Base-by-base conservation (phyloP, 768 basidiomycete genomes). In the Cyclocybe cylindracea region DNA sequence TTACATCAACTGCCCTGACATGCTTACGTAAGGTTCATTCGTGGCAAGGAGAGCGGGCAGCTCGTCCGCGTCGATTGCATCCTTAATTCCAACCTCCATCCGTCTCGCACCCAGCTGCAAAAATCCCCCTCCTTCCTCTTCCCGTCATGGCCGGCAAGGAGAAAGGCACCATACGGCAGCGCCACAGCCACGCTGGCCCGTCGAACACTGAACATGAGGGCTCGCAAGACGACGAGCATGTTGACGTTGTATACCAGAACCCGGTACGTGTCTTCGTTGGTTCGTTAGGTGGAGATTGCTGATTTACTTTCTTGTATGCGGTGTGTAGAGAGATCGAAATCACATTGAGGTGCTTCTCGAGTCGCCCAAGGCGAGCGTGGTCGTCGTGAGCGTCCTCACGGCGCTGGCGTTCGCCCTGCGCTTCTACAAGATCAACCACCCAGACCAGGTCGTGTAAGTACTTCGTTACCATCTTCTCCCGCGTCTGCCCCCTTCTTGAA, bases 351-450 rank as follows among this genome's bases (percentile, higher is more conserved):
- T 78, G 55, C 56, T 83, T 43, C 66, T 91, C 41, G 86, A 91
- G 63, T 80, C 84, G 11, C 72, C 74, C 42, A 74, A 77, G 49
- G 86, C 81, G 44, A 91, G 87, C 68, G 71, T 77, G 53, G 69
- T 78, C 24, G 76, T 86, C n/a, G 82, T 89, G 39, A 76, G 74
- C 40, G 61, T 78, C 11, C 76, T 92, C 39, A 94, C 92, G 14
- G 75, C 82, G 3, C 67, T 92, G 44, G 89, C 93, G 16, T 91
- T 94, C 66, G 85, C 84, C 14, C 65, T 94, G 55, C 86, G 94
- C 33, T 94, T 95, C 74, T 96, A 91, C 79, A 92, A 95, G 76
- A 92, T 96, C 66, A 91, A 87, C 65, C 86, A 91, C 66, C 94
- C 94, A 39, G 91, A 94, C 77, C 89, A 94, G 74, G 93, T 95